Evolutionary conservation across 495 filamentous ascomycete species (phyloP), one percentile per base, ranked within the genome.

Genomic region (Chaetomium fimeti): DNA sequence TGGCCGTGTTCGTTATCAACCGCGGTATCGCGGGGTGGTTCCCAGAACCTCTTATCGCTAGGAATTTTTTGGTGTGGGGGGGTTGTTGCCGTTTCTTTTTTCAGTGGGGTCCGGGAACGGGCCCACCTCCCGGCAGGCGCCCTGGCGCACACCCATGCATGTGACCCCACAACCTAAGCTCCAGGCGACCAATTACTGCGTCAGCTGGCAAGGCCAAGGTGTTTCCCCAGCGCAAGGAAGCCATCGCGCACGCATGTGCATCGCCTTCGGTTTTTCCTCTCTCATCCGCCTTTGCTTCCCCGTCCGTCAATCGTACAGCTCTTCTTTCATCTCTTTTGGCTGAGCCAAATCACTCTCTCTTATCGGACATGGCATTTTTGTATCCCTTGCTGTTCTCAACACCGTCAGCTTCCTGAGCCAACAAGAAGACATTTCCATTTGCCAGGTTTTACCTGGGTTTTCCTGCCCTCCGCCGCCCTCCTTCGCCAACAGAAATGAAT

Each of bases 401-500:
- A 38, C 29, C 13, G 36, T 45, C 62, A 24, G 48, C 43, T 36
- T 43, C 54, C 1, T 64, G 55, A 64, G 15, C 38, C 5, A 22
- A 20, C 20, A 4, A n/a, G n/a, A 20, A 27, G 24, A 53, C 29
- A 53, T 25, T 15, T 4, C n/a, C n/a, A 11, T 40, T 40, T 32
- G 52, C 52, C 28, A 20, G 28, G 27, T 20, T 32, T 20, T n/a
- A n/a, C 18, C 22, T 28, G 55, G 47, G 36, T 47, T 22, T 22
- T 13, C 55, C 24, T n/a, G 28, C 20, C 42, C 6, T 29, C 55
- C 56, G 22, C 47, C 32, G 24, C 25, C 29, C 27, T 28, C 47
- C 47, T 25, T 29, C 28, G 13, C 24, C 38, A 62, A 9, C 65
- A 68, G 51, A 64, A 49, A 72, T 71, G 69, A 71, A 68, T 57